Conservation (phyloP, 164 flowering plant species). For the Macadamia tetraphylla region DNA sequence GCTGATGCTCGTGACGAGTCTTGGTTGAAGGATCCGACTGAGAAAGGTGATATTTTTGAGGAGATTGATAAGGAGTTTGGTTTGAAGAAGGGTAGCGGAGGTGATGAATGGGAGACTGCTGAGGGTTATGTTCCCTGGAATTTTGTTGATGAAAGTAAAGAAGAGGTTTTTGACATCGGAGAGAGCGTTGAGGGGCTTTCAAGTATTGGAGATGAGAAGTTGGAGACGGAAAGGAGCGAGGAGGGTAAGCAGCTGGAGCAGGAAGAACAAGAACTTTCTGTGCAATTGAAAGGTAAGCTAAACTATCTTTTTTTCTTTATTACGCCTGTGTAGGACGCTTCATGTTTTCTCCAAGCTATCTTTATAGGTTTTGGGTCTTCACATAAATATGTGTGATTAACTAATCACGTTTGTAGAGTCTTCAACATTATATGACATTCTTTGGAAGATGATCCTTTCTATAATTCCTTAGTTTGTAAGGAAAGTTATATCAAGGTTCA, state of each 20-base stretch:
- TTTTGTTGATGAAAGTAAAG: constrained; percentile 18
- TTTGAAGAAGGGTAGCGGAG: constrained; percentile 1
- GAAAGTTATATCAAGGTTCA: too few relatives aligned
- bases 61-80: constrained; percentile 14
- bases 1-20: constrained; percentile 1
- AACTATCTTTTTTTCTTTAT: neutral
- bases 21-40: constrained; percentile 7
- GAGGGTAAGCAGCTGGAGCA: constrained; percentile 11
- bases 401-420: too few relatives aligned
- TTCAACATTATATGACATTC: too few relatives aligned
- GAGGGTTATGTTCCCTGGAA: constrained; percentile 25
- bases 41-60: constrained; percentile 16
- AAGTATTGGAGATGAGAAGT: neutral
- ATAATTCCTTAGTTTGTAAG: too few relatives aligned
- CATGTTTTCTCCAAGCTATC: too few relatives aligned
- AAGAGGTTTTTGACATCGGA: constrained; percentile 18
- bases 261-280: constrained; percentile 18
- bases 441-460: too few relatives aligned
- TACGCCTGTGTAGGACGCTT: too few relatives aligned
- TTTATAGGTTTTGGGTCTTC: too few relatives aligned
- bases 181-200: constrained; percentile 5
- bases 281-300: constrained; percentile 18
- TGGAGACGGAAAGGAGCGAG: constrained; percentile 10
- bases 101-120: constrained; percentile 21
- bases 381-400: too few relatives aligned